phyloP scores from a whole-genome alignment of 176 grass and related monocot genomes.

The Phyllostachys edulis region DNA sequence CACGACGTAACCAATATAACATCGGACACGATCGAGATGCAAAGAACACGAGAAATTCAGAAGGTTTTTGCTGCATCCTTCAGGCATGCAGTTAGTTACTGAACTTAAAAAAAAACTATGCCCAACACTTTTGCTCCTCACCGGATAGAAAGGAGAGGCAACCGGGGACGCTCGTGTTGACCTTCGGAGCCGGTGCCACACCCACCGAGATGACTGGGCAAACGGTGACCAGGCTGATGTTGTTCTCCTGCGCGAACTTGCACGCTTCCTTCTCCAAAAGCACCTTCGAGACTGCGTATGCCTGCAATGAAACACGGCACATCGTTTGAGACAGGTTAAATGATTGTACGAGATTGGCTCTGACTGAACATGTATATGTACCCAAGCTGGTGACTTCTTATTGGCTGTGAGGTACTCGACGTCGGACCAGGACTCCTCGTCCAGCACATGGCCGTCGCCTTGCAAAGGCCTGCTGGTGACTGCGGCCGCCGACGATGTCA shows the following conservation, averaged over 20 bases:
- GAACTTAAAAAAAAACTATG: background rate
- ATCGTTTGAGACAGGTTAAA: background rate
- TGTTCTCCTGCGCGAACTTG: constrained; percentile 51
- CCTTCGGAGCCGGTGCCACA: background rate
- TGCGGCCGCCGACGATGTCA: constrained; percentile 63
- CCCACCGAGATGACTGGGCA: constrained; percentile 43
- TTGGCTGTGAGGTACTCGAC: constrained; percentile 42
- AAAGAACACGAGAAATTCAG: background rate
- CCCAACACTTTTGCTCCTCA: constrained; percentile 6
- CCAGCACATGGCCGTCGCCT: constrained; percentile 49
- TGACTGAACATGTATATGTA: constrained; percentile 28
- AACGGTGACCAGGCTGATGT: constrained; percentile 54
- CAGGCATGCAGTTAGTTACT: background rate
- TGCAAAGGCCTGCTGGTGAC: constrained; percentile 39
- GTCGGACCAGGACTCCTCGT: constrained; percentile 72
- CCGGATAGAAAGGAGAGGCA: constrained; percentile 55
- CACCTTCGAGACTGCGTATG: constrained; percentile 54
- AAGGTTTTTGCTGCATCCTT: background rate
- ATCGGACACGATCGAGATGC: background rate
- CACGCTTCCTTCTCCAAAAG: constrained; percentile 58
- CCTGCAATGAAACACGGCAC: constrained; percentile 36
- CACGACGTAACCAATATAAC: background rate
- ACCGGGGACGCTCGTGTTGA: constrained; percentile 6
- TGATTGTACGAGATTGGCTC: background rate
- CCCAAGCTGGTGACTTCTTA: constrained; percentile 43